Conservation (phyloP, 2,329 filamentous ascomycete genomes). For the Basipetospora chlamydospora region DNA sequence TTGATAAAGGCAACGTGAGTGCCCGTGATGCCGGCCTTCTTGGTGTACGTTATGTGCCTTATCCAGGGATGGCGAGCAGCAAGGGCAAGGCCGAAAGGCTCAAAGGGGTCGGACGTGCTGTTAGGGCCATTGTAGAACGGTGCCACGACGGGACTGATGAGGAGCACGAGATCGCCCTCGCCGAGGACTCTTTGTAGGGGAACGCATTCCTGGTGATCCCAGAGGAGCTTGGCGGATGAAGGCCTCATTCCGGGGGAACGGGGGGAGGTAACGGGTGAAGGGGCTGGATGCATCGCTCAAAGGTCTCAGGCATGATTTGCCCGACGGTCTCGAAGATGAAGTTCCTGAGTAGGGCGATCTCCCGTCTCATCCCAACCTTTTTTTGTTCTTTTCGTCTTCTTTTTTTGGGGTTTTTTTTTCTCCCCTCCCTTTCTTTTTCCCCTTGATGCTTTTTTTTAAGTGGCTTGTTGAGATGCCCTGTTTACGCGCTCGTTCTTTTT, state of each 20-base stretch:
- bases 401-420: too few relatives aligned
- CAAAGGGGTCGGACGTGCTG: slow-evolving; percentile 51
- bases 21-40: slow-evolving; percentile 46
- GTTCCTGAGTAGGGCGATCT: too few relatives aligned
- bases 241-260: slow-evolving; percentile 8
- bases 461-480: too few relatives aligned
- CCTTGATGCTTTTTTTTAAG: too few relatives aligned
- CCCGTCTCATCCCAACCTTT: too few relatives aligned
- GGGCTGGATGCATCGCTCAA: slow-evolving; percentile 1
- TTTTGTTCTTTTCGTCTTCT: too few relatives aligned
- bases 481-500: too few relatives aligned
- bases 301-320: slow-evolving; percentile 1
- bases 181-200: slow-evolving; percentile 29
- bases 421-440: too few relatives aligned
- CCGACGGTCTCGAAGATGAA: not conserved
- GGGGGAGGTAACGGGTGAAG: not conserved
- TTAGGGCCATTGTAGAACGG: slow-evolving; percentile 26
- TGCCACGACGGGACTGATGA: slow-evolving; percentile 42
- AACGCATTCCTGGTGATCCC: slow-evolving; percentile 30
- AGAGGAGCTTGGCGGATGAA: slow-evolving; percentile 17
- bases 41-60: slow-evolving; percentile 58
- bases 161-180: slow-evolving; percentile 38
- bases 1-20: slow-evolving; percentile 49
- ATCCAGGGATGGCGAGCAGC: slow-evolving; percentile 44
- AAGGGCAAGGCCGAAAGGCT: slow-evolving; percentile 51